A percentile compares a stretch with the other conserved stretches of the same genome.
phyloP scores from a whole-genome alignment of 2,329 filamentous ascomycete species.

The Neonectria coccinea region DNA sequence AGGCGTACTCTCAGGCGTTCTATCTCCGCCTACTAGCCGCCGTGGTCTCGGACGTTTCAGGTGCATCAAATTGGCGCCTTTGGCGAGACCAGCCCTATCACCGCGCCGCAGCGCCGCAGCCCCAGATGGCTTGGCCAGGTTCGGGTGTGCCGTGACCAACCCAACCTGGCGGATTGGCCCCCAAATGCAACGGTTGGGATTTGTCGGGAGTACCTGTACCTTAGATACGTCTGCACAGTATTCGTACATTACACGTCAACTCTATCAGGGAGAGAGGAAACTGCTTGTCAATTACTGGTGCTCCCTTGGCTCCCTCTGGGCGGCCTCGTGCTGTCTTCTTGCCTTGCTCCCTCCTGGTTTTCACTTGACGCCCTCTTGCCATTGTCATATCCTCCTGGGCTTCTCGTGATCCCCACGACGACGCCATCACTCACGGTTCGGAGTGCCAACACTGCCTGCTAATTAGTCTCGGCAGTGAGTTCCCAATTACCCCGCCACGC shows the following conservation, averaged over 20 bases:
- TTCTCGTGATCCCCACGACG: neutral
- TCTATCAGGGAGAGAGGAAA: neutral
- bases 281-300: neutral
- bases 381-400: neutral
- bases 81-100: conserved; percentile 18
- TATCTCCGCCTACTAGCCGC: conserved; percentile 2
- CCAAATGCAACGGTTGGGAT: conserved; percentile 1
- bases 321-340: neutral
- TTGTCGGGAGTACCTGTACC: conserved; percentile 6
- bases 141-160: conserved; percentile 8
- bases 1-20: conserved; percentile 11
- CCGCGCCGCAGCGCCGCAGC: neutral
- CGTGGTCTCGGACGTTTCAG: conserved; percentile 20
- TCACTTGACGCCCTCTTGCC: neutral
- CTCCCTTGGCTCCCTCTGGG: neutral
- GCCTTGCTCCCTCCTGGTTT: neutral
- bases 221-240: conserved; percentile 3
- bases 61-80: conserved; percentile 21
- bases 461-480: neutral
- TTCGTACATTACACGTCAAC: neutral
- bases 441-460: neutral
- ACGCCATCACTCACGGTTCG: neutral
- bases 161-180: conserved; percentile 15
- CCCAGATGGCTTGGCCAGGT: neutral
- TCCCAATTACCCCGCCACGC: conserved; percentile 2